Evolutionary conservation across 1,284 basidiomycete genomes (phyloP).

Genomic region (Microbotryum scabiosae): DNA sequence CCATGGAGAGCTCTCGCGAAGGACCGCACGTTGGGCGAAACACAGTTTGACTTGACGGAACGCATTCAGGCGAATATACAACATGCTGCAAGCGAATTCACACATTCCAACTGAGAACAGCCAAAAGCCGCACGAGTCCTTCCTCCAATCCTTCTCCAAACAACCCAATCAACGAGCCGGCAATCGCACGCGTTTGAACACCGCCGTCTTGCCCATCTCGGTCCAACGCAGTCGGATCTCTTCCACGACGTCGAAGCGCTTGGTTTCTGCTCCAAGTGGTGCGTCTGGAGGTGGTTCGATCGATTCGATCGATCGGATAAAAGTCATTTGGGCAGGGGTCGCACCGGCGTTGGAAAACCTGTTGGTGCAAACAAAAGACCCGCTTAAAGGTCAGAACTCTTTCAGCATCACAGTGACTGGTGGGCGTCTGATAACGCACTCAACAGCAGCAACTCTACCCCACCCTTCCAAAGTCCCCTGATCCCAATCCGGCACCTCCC

Average conservation of each 20-base stretch:
- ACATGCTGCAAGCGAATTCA: not conserved
- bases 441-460: too few species aligned
- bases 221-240: conserved; percentile 28
- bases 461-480: too few species aligned
- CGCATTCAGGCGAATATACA: not conserved
- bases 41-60: not conserved
- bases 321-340: too few species aligned
- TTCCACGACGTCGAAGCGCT: conserved; percentile 14
- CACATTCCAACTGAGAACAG: too few species aligned
- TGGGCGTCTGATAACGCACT: too few species aligned
- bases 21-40: too few species aligned
- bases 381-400: too few species aligned
- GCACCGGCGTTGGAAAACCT: not conserved
- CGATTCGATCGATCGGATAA: not conserved
- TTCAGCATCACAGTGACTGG: too few species aligned
- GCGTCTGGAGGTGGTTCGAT: not conserved
- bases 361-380: too few species aligned
- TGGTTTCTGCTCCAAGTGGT: not conserved
- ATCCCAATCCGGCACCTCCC: too few species aligned
- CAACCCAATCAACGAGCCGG: not conserved
- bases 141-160: not conserved
- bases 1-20: too few species aligned
- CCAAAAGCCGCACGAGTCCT: not conserved
- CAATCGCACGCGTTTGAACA: conserved; percentile 19
- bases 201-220: conserved; percentile 21